Base-by-base conservation (phyloP, 371 early-diverging fungal genomes). In the Rhizopus sp. region DNA sequence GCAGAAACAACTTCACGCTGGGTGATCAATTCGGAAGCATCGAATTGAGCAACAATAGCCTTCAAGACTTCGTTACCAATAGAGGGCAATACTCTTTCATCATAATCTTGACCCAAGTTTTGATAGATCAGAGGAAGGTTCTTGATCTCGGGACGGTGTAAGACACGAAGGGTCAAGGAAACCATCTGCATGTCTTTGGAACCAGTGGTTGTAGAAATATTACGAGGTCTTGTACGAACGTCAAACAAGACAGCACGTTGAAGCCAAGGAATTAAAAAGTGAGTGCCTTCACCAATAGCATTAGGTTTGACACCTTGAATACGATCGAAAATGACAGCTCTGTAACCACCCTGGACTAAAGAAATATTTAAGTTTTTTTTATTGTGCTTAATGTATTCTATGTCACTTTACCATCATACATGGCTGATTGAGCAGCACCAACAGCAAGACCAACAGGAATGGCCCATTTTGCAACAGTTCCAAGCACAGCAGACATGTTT, bases 1-100 rank as follows among this genome's bases (percentile, higher is more conserved):
- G 90, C 87, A 16, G 98, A 98, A 3, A 94, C 97, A 55, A 93
- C 83, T 70, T 98, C 98, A 72, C 99, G 90, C 84, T 98, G 99
- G 12, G 99, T 98, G 68, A 98, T 98, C 50, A 98, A 82, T 75
- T 98, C 97, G 55, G 88, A 82, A 53, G 98, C 97, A 75, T 98
- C 96, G 70, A 96, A 99, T 81, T 98, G 99, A 32, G 99, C 99
- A n/a, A 99, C 98, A 54, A 96, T 89, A 57, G 94, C 82, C 86
- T 99, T 99, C 65, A 98, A 83, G 33, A 99, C 98, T 80, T 99
- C 99, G 81, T 99, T 99, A 70, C 97, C 98, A 69, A 99, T 98
- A 55, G 93, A 92, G 33, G 98, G 98, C 62, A 99, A 82, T 16
- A 98, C 98, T 62, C 98, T 83, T 74, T 99, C 99, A 65, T 98